A percentile compares a stretch with the other conserved stretches of the same genome.
phyloP scores from a whole-genome alignment of 495 filamentous ascomycete genomes.

The Hypomontagnella monticulosa region DNA sequence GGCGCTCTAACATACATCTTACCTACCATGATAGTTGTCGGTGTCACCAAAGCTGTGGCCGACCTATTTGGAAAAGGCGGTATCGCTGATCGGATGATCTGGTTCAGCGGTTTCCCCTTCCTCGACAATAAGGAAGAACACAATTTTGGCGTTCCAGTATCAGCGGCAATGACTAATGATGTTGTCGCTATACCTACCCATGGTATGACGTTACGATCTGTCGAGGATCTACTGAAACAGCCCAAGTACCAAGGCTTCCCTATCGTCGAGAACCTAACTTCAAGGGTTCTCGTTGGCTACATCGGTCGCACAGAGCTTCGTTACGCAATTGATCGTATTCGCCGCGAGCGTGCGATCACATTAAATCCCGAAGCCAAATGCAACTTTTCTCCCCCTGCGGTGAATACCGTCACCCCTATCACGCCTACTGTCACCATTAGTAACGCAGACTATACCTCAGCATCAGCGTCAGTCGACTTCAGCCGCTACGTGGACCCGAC shows the following conservation, averaged over 20 bases:
- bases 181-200: constrained; percentile 76
- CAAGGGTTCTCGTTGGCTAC: constrained; percentile 84
- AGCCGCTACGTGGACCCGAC: constrained; percentile 89
- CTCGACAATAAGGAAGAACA: constrained; percentile 99
- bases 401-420: constrained; percentile 59
- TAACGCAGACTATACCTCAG: constrained; percentile 38
- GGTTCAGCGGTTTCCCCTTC: constrained; percentile 98
- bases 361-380: constrained; percentile 73
- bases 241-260: constrained; percentile 96
- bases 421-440: constrained; percentile 71
- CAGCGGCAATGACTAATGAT: constrained; percentile 87
- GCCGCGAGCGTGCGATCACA: constrained; percentile 74
- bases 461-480: constrained; percentile 79
- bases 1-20: constrained; percentile 95
- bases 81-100: constrained; percentile 98
- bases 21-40: constrained; percentile 98
- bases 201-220: constrained; percentile 75
- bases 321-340: constrained; percentile 90
- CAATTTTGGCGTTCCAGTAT: constrained; percentile 94
- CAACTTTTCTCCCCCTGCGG: constrained; percentile 76
- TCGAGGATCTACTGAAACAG: constrained; percentile 77
- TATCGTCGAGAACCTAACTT: constrained; percentile 78
- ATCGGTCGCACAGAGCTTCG: constrained; percentile 93
- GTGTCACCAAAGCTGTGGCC: constrained; percentile 93
- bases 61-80: constrained; percentile 94